Percentiles rank a stretch among this genome's conserved stretches.
phyloP scores from a whole-genome alignment of 108 stramenopile species.

The Seminavis robusta region DNA sequence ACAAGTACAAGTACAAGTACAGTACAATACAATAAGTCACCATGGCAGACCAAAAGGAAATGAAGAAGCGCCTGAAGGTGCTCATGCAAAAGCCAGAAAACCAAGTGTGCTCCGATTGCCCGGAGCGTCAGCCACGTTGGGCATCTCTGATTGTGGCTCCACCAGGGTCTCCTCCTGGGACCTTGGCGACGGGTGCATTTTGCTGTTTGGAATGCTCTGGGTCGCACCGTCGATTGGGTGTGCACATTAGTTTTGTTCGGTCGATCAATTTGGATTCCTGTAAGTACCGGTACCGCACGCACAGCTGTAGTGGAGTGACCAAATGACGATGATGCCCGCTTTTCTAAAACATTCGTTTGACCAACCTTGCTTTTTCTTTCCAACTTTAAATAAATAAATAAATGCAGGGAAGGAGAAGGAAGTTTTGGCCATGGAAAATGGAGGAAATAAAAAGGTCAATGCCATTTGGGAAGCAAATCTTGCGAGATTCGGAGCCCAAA shows the following conservation, averaged over 20 bases:
- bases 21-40: conserved; percentile 1
- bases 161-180: conserved; percentile 71
- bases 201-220: conserved; percentile 98
- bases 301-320: background rate
- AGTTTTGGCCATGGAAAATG: conserved; percentile 89
- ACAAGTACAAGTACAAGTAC: no score
- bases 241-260: conserved; percentile 97
- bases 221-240: conserved; percentile 95
- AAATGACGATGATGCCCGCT: background rate
- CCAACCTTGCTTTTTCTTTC: background rate
- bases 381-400: conserved; percentile 4
- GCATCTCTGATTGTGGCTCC: conserved; percentile 89
- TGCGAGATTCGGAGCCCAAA: conserved; percentile 38
- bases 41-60: conserved; percentile 43
- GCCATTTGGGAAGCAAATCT: conserved; percentile 79
- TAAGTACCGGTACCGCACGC: conserved; percentile 26
- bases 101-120: conserved; percentile 91
- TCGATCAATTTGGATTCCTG: conserved; percentile 89
- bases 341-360: background rate
- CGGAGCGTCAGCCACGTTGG: conserved; percentile 95
- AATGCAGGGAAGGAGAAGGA: conserved; percentile 87
- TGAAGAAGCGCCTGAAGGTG: conserved; percentile 78
- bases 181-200: conserved; percentile 89
- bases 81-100: conserved; percentile 86
- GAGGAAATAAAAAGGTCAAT: conserved; percentile 87